Base-by-base conservation (phyloP, 306 rosid species). In the Leucaena leucocephala region DNA sequence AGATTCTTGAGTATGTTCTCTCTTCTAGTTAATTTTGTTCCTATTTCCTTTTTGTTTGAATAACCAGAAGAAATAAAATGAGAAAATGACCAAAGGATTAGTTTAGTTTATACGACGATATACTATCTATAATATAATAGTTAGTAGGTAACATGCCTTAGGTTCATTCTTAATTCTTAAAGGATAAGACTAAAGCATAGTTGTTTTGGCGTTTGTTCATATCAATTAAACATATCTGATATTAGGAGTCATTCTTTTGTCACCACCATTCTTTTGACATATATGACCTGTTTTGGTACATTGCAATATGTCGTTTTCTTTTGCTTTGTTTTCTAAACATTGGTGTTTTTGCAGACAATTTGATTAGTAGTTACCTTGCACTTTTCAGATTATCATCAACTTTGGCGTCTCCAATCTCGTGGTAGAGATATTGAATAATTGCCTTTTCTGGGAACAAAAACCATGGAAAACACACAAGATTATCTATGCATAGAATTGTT, bases 1-100 rank as follows among this genome's bases (percentile, higher is more conserved):
- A 92, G 68, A 85, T 94, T 79, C 84, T 94, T 61, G 87, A 84
- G 98, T 94, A 88, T 34, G 91, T 17, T 73, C 72, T 59, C 76
- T 59, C 6, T 44, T 52, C 80, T 84, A 70, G 11, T 27, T 10
- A 21, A 52, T 57, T 77, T 40, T 13, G 27, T 21, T 75, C 0
- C 7, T 43, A 6, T 11, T 14, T 15, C 16, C 40, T 63, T 19
- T 16, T n/a, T 19, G 19, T 19, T 68, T 55, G 11, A 48, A 58
- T 39, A 39, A 27, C 2, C 4, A 27, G 4, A 61, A 8, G 17
- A 39, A 27, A 61, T 11, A 4, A 59, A 61, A 8, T 3, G 38
- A 58, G 36, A 58, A 58, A 58, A 22, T 58, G 36, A 11, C 15
- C 35, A 10, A 58, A 2, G 65, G 65, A 58, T 58, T 58, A 9